phyloP scores from a whole-genome alignment of 176 grass and related monocot species.

The Carex kokanica region DNA sequence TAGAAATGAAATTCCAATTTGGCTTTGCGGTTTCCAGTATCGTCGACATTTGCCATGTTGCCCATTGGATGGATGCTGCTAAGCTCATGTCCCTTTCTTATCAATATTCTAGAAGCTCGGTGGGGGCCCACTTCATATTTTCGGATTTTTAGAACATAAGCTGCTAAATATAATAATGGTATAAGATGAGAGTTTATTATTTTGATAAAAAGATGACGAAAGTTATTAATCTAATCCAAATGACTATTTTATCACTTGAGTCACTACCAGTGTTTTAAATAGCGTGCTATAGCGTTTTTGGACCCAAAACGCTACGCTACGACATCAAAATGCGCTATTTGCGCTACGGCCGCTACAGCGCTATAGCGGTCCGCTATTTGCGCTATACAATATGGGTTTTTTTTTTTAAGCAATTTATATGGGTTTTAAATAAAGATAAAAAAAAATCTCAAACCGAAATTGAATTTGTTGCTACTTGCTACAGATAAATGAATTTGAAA shows the following conservation, averaged over 20 bases:
- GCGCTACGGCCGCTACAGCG: no score
- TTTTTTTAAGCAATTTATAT: no score
- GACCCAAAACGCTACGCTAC: no score
- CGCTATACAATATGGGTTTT: no score
- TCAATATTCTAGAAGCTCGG: conserved; percentile 3
- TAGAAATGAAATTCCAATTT: conserved; percentile 13
- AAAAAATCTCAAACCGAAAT: no score
- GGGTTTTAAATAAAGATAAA: no score
- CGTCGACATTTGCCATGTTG: not conserved
- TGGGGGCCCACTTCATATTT: not conserved
- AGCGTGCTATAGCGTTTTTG: no score
- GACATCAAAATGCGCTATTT: no score
- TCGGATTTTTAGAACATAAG: not conserved
- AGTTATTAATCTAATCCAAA: not conserved
- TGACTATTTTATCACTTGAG: not conserved
- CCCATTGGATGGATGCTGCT: not conserved
- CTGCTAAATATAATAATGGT: not conserved
- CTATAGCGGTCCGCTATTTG: no score
- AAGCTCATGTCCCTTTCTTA: conserved; percentile 6
- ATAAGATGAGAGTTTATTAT: not conserved
- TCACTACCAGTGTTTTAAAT: no score
- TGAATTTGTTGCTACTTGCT: no score
- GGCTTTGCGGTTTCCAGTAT: not conserved
- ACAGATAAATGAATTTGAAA: no score
- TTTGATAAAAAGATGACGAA: not conserved